Base-by-base conservation (phyloP, 1,284 basidiomycete genomes). In the Moesziomyces antarcticus region DNA sequence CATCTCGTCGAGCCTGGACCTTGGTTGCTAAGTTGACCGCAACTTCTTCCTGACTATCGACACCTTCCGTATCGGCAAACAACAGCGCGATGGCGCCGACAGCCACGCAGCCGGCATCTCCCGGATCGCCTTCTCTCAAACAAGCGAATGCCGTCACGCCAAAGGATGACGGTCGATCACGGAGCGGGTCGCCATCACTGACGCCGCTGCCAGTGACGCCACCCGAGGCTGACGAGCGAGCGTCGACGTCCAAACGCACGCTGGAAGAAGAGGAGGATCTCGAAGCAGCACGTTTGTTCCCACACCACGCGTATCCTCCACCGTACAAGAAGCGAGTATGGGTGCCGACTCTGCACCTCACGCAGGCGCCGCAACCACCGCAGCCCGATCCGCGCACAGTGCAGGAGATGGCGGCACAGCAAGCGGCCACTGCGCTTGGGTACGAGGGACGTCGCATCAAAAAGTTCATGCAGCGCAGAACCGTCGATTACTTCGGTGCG, bases 401-500 rank as follows among this genome's bases (percentile, higher is more conserved):
- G 60, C 88, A 91, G 58, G 92, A 94, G 80, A 86, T 92, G 80
- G 91, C 86, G 0, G 87, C 92, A 3, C 90, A 87, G n/a, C 85
- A 70, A 68, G 72, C 85, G 50, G 74, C 84, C 57, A 73, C 79
- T 43, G 78, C 69, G 20, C 78, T 72, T 55, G 84, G 74, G 30
- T 84, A 75, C 71, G 77, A 92, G 91, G 81, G 91, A 88, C 35
- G 93, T 89, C 85, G 87, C 6, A 88, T 93, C 70, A 93, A 94
- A 86, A 94, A 94, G 86, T 94, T 93, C 58, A 88, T 94, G 75
- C 94, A 96, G 21, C 87, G 96, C 64, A 86, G 94, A 83, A 98
- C 96, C 16, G 93, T 98, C 14, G 96, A 98, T 85, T 97, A 94
- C 82, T 92, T 92, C 78, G 93, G 93, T 25, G 90, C 90, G 2